phyloP scores from a whole-genome alignment of 345 rosid genomes.

The Citrus mangshanensis region DNA sequence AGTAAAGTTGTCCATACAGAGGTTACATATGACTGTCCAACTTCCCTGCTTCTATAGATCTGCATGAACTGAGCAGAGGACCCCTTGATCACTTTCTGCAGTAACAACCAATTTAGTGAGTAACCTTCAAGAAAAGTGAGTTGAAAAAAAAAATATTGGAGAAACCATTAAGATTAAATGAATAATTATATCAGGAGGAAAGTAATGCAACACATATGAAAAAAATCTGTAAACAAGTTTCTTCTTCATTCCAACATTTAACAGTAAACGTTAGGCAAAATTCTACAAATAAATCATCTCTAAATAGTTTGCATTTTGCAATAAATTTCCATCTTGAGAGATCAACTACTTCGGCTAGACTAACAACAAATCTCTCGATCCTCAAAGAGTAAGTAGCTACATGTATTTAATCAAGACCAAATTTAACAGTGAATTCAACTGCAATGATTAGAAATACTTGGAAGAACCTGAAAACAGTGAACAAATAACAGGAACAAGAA shows the following conservation, averaged over 20 bases:
- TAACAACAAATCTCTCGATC: background rate
- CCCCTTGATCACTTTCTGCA: constrained; percentile 37
- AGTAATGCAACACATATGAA: background rate
- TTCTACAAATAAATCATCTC: background rate
- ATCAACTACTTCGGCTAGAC: background rate
- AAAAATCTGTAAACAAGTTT: background rate
- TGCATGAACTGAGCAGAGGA: constrained; percentile 51
- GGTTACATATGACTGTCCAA: constrained; percentile 87
- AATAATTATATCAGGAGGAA: background rate
- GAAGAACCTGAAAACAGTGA: background rate
- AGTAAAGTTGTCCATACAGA: constrained; percentile 79
- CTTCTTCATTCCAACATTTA: background rate
- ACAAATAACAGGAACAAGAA: background rate
- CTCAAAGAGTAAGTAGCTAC: background rate
- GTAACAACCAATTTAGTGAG: constrained; percentile 7
- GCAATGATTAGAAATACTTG: background rate
- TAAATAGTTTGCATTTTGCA: background rate
- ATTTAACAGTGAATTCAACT: background rate
- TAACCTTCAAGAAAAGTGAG: constrained; percentile 1
- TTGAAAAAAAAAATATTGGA: too few species aligned
- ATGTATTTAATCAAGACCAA: background rate
- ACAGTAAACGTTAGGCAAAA: background rate
- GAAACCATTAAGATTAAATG: background rate
- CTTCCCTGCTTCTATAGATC: constrained; percentile 93
- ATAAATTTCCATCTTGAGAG: background rate